Evolutionary conservation across 2,329 filamentous ascomycete genomes (phyloP).

Genomic region (Penicillium freii): DNA sequence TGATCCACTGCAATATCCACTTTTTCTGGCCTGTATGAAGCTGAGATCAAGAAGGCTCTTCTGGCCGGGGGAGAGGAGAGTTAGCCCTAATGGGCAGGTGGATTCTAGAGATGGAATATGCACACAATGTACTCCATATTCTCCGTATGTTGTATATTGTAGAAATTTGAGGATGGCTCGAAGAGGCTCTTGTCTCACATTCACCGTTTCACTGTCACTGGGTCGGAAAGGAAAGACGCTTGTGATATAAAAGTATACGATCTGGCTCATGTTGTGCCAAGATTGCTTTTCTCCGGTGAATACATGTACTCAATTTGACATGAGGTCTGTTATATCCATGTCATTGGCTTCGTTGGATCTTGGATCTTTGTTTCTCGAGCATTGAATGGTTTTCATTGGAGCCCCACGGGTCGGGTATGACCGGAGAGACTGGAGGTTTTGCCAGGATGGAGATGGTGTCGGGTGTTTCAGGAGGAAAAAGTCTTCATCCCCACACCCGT

Average conservation of each 20-base stretch:
- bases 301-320: not conserved
- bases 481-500: conserved; percentile 4
- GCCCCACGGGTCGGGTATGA: conserved; percentile 20
- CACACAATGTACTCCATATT: not conserved
- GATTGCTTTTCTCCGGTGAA: not conserved
- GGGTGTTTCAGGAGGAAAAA: conserved; percentile 25
- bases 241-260: not conserved
- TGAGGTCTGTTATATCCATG: not conserved
- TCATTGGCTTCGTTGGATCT: not conserved
- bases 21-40: conserved; percentile 2
- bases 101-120: conserved; percentile 6
- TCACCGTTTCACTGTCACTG: not conserved
- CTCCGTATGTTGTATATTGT: not conserved
- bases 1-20: conserved; percentile 15
- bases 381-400: conserved; percentile 1
- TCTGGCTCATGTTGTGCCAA: not conserved
- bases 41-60: conserved; percentile 20
- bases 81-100: conserved; percentile 10
- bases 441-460: conserved; percentile 8
- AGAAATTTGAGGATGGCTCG: not conserved
- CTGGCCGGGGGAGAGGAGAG: not conserved
- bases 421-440: conserved; percentile 9
- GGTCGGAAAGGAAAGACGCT: not conserved
- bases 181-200: not conserved
- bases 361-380: conserved; percentile 1